Conservation (phyloP, 495 filamentous ascomycete species). For the Echria macrotheca region DNA sequence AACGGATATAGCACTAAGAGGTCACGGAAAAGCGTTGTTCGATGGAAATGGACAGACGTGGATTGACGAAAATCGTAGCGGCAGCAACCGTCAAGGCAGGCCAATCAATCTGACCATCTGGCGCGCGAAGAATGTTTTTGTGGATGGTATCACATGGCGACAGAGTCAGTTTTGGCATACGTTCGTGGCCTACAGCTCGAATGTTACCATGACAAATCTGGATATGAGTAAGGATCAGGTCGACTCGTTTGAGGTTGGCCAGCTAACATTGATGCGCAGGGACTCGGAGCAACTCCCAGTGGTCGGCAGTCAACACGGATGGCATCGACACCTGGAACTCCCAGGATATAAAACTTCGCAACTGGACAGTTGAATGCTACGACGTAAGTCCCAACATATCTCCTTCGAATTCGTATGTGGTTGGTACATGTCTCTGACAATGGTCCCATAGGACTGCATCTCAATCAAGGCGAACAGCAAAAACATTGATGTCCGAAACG, state of each 20-base stretch:
- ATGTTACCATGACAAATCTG: conserved; percentile 42
- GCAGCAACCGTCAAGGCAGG: conserved; percentile 32
- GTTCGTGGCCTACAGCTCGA: conserved; percentile 37
- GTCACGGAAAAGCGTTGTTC: conserved; percentile 37
- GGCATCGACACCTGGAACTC: conserved; percentile 42
- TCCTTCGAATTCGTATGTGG: background rate
- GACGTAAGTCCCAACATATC: too few species aligned
- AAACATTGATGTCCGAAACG: conserved; percentile 39
- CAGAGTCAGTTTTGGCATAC: conserved; percentile 43
- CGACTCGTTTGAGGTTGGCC: too few species aligned
- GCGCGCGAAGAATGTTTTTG: conserved; percentile 33
- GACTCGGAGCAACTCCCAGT: conserved; percentile 27
- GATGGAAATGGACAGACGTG: conserved; percentile 40
- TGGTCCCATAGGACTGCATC: conserved; percentile 60
- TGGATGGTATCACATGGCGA: conserved; percentile 39
- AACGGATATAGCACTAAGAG: conserved; percentile 30
- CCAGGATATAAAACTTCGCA: conserved; percentile 30
- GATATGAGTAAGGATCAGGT: too few species aligned
- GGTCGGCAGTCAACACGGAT: conserved; percentile 38
- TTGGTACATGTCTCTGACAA: background rate
- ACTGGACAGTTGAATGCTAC: conserved; percentile 40
- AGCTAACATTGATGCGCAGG: too few species aligned
- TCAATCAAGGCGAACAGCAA: conserved; percentile 57
- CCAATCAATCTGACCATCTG: conserved; percentile 39
- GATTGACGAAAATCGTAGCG: conserved; percentile 35